Percentiles rank a stretch among this genome's conserved stretches.
phyloP scores from a whole-genome alignment of 228 moss, liverwort and hornwort species.

The Sphagnum fallax region DNA sequence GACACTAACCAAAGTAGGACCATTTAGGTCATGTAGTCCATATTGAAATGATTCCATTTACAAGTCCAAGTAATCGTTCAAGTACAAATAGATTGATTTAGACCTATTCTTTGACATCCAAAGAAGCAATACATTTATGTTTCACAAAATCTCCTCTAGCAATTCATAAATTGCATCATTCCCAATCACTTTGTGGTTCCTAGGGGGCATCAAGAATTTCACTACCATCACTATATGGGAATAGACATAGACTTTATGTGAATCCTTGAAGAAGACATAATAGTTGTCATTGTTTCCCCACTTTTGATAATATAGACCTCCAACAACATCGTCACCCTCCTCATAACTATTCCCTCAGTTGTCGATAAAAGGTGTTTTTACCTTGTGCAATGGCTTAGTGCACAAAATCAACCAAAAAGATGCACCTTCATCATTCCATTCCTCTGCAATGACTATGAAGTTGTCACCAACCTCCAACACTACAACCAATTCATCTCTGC shows the following conservation, averaged over 20 bases:
- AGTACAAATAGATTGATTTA: too few species aligned
- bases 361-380: background rate
- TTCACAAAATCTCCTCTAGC: background rate
- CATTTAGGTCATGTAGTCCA: too few species aligned
- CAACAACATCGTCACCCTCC: conserved; percentile 1
- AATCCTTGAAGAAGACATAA: background rate
- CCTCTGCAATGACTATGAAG: background rate
- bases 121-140: background rate
- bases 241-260: background rate
- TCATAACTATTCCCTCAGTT: conserved; percentile 1
- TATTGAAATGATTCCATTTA: too few species aligned
- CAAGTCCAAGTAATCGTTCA: too few species aligned
- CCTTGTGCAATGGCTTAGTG: background rate
- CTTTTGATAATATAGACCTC: background rate
- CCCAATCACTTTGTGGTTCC: background rate
- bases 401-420: background rate
- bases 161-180: background rate
- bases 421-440: background rate
- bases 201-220: background rate
- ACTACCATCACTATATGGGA: background rate
- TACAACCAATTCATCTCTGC: background rate
- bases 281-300: background rate
- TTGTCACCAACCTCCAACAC: background rate
- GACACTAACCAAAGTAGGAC: too few species aligned
- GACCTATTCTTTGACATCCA: background rate